phyloP scores from a whole-genome alignment of 1,139 yeast genomes.

The Saccharomycopsis phalli region DNA sequence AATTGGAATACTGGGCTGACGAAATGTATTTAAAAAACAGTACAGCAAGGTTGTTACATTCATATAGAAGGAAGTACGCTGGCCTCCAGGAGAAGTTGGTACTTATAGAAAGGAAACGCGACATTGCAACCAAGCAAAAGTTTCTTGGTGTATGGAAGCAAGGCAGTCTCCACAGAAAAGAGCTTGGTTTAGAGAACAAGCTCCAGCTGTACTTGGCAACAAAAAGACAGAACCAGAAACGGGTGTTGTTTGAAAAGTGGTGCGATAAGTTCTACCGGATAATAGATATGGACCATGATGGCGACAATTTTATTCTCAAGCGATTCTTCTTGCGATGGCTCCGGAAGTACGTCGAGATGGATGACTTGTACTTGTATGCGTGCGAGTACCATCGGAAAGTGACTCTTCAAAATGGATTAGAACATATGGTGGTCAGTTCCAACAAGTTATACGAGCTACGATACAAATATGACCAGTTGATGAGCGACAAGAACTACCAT shows the following conservation, averaged over 20 bases:
- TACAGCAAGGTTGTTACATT: too few relatives aligned
- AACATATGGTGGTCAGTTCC: conserved; percentile 7
- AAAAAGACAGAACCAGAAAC: neutral
- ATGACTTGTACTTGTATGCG: conserved; percentile 6
- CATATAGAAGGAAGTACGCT: too few relatives aligned
- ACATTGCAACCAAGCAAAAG: neutral
- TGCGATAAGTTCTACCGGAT: neutral
- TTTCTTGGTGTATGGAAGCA: too few relatives aligned
- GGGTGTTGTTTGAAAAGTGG: conserved; percentile 2
- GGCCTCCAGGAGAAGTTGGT: too few relatives aligned
- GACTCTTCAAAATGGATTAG: conserved; percentile 3
- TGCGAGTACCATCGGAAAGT: neutral
- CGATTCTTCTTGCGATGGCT: conserved; percentile 5
- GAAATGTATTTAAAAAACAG: neutral
- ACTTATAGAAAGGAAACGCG: too few relatives aligned
- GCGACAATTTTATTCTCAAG: neutral
- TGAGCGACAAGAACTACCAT: conserved; percentile 7
- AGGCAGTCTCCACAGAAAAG: too few relatives aligned
- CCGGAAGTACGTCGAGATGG: conserved; percentile 1
- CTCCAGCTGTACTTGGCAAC: neutral
- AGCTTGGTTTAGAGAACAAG: conserved; percentile 2
- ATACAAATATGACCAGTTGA: conserved; percentile 2
- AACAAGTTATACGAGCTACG: conserved; percentile 13
- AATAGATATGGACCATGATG: neutral
- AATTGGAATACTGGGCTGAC: neutral